Conservation (phyloP, 495 filamentous ascomycete genomes). For the Aspergillus sparsus region DNA sequence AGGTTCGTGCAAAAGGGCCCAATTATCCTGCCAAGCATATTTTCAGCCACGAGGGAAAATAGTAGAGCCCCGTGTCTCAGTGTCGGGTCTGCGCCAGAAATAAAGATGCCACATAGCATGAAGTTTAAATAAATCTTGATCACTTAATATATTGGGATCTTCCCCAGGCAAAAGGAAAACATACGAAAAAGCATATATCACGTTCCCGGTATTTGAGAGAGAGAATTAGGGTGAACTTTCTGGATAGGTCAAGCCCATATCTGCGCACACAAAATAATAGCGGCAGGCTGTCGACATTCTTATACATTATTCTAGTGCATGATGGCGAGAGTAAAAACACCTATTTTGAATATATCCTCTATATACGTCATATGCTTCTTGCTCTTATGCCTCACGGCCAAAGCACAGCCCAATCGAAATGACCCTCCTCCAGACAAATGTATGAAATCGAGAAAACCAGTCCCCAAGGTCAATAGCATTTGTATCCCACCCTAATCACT, state of each 20-base stretch:
- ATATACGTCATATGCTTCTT: background rate
- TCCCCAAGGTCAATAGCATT: background rate
- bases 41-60: background rate
- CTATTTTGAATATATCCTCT: background rate
- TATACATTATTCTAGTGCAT: background rate
- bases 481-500: background rate
- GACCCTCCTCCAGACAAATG: background rate
- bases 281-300: background rate
- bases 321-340: background rate
- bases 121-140: too few species aligned
- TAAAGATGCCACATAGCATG: background rate
- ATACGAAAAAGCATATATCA: too few species aligned
- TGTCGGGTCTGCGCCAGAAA: background rate
- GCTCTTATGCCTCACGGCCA: background rate
- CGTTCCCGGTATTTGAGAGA: too few species aligned
- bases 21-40: background rate
- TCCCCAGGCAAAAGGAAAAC: too few species aligned
- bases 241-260: too few species aligned
- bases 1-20: background rate
- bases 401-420: background rate
- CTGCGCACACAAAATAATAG: too few species aligned
- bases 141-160: too few species aligned
- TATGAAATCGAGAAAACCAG: background rate
- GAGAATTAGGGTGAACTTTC: too few species aligned
- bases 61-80: background rate